Base-by-base conservation (phyloP, 108 stramenopile genomes). In the Skeletonema tropicum region DNA sequence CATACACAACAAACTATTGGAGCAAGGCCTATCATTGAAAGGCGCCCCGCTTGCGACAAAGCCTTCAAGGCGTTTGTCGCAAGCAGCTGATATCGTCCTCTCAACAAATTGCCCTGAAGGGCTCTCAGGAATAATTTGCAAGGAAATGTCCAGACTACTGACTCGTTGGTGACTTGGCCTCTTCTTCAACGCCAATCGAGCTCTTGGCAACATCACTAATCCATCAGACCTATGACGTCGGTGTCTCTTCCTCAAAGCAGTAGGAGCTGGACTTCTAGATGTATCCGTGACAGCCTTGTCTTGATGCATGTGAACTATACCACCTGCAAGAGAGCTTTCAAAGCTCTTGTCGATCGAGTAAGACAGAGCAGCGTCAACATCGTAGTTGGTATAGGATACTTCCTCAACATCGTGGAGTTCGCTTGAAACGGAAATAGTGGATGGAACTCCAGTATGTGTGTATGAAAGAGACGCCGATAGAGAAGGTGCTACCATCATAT, bases 281-380 rank as follows among this genome's bases (percentile, higher is more conserved):
- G 39, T 13, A 41, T 41, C 39, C 10, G 11, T 41, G 1, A 41
- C 13, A 41, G 1, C 6, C 48, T 49, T 49, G 23, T 55, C 52
- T 55, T 15, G 42, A n/a, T 45, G 42, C 15, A 45, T n/a, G 42
- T 45, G 15, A n/a, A n/a, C 9, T 23, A 9, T 55, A 23, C 25
- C 52, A 23, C 23, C 52, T 21, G 52, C 52, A 25, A 55, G 52
- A 23, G 23, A 55, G 23, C 52, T 55, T 55, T 55, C 52, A 55
- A 55, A 55, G 21, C 52, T 55, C 52, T 55, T 55, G 21, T 55
- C 52, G 23, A 55, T 23, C 23, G 52, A 55, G 52, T 55, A 55
- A 23, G 52, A 55, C 52, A 55, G 23, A 0, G 19, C 19, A 19
- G 3, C 23, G 23, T 55, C 52, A 55, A 2, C 23, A 55, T 55